phyloP scores from a whole-genome alignment of 1,284 basidiomycete genomes.

The Hortiboletus rubellus region DNA sequence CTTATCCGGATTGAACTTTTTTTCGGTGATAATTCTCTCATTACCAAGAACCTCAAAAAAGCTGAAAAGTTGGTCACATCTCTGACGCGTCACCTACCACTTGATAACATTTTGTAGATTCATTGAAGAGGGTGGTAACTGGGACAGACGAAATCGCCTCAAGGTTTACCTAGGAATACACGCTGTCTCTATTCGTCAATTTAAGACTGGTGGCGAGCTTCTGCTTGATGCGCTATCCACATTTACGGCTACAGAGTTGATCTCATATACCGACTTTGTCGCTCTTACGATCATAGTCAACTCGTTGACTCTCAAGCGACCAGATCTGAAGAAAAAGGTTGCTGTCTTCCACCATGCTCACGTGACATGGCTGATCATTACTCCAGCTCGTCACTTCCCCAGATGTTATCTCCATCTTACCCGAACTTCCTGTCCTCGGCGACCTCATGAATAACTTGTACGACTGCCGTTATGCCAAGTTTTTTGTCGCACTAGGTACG shows the following conservation, averaged over 20 bases:
- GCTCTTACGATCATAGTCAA: slow-evolving; percentile 82
- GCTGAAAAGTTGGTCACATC: slow-evolving; percentile 70
- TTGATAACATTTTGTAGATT: slow-evolving; percentile 49
- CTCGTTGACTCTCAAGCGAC: slow-evolving; percentile 76
- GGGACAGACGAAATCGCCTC: slow-evolving; percentile 94
- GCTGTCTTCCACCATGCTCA: slow-evolving; percentile 7
- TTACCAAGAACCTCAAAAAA: slow-evolving; percentile 72
- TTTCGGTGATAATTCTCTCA: slow-evolving; percentile 79
- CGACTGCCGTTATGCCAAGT: slow-evolving; percentile 92
- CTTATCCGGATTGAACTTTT: slow-evolving; percentile 92
- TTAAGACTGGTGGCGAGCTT: slow-evolving; percentile 71
- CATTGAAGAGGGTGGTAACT: slow-evolving; percentile 96
- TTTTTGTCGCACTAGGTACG: slow-evolving; percentile 86
- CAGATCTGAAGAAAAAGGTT: slow-evolving; percentile 93
- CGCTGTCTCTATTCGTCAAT: slow-evolving; percentile 83
- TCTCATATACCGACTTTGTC: slow-evolving; percentile 92
- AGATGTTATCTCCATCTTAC: slow-evolving; percentile 72
- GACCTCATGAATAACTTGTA: slow-evolving; percentile 79
- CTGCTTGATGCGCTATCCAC: slow-evolving; percentile 91
- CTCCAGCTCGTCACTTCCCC: slow-evolving; percentile 62
- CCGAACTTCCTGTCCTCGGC: slow-evolving; percentile 67
- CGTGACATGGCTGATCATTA: neutral
- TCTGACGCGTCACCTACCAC: neutral
- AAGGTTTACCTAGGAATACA: slow-evolving; percentile 95
- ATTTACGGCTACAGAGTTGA: slow-evolving; percentile 90